Percentiles rank a stretch among this genome's conserved stretches.
Conservation (phyloP, 2,329 filamentous ascomycete genomes). For the Stylonectria norvegica region DNA sequence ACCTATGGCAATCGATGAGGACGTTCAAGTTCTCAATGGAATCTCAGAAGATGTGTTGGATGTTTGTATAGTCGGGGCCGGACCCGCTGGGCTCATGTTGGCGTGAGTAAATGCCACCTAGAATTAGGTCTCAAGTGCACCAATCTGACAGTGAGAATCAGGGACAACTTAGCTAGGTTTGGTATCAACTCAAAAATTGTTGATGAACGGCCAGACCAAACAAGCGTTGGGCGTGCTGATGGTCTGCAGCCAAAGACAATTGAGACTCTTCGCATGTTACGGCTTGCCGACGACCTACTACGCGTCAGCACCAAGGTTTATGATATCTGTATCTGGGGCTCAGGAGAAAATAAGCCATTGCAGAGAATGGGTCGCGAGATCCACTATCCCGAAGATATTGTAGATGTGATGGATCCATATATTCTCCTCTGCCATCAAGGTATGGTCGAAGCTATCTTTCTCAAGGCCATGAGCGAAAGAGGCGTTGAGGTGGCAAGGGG, state of each 20-base stretch:
- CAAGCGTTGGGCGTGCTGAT: constrained; percentile 64
- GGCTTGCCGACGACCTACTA: constrained; percentile 62
- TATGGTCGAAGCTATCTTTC: constrained; percentile 67
- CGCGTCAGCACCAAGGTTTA: constrained; percentile 65
- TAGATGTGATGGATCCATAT: constrained; percentile 54
- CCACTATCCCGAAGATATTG: constrained; percentile 58
- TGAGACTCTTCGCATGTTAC: constrained; percentile 69
- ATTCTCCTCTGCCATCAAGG: constrained; percentile 65
- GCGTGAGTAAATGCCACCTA: constrained; percentile 16
- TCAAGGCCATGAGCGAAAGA: constrained; percentile 62
- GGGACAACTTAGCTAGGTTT: constrained; percentile 57
- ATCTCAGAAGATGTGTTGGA: constrained; percentile 29
- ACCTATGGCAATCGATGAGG: not conserved
- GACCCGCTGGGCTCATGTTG: constrained; percentile 53
- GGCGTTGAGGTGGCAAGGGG: constrained; percentile 60
- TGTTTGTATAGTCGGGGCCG: constrained; percentile 52
- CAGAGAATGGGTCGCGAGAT: constrained; percentile 59
- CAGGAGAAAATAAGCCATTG: constrained; percentile 46
- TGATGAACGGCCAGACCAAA: constrained; percentile 65
- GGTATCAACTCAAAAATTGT: constrained; percentile 62
- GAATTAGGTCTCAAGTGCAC: not conserved
- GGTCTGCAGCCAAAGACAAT: constrained; percentile 74
- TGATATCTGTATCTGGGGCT: constrained; percentile 70
- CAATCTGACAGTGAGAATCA: constrained; percentile 22
- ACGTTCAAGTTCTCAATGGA: constrained; percentile 3